A percentile compares a stretch with the other conserved stretches of the same genome.
These are phyloP conservation scores for Cyathus striatus DNA, from an alignment of 768 basidiomycete genomes.

Conservation along the genomic window DNA sequence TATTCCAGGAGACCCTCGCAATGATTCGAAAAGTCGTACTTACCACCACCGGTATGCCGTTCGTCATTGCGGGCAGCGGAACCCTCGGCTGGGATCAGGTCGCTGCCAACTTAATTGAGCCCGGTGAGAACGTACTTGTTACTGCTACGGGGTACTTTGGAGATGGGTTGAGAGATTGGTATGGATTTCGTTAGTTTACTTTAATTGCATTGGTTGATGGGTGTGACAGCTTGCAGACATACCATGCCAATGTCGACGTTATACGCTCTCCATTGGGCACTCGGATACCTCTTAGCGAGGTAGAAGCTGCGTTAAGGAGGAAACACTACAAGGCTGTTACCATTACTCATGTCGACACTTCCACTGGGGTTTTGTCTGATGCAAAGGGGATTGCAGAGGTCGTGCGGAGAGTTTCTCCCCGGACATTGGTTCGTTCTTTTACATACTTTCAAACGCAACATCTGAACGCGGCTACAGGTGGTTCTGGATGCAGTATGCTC, in stretches of 20 bases:
- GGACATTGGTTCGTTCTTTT: conserved; percentile 53
- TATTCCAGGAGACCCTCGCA: conserved; percentile 74
- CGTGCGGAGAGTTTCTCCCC: conserved; percentile 69
- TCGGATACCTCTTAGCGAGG: conserved; percentile 44
- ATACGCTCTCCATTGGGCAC: conserved; percentile 67
- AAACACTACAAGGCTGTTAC: conserved; percentile 80
- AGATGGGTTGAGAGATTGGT: conserved; percentile 79
- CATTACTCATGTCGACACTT: conserved; percentile 89
- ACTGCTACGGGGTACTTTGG: conserved; percentile 91
- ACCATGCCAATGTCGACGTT: conserved; percentile 76
- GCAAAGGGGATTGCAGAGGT: conserved; percentile 63
- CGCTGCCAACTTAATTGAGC: conserved; percentile 75
- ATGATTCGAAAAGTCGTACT: conserved; percentile 74
- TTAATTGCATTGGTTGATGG: not conserved
- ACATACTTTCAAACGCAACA: not conserved
- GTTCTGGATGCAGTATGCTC: conserved; percentile 87
- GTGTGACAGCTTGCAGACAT: conserved; percentile 55
- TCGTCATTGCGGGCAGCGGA: conserved; percentile 83
- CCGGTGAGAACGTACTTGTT: conserved; percentile 68
- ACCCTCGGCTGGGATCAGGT: conserved; percentile 94
- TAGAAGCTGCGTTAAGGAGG: conserved; percentile 57
- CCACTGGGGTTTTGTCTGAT: conserved; percentile 79
- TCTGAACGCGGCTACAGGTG: conserved; percentile 32
- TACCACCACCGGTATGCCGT: conserved; percentile 65
- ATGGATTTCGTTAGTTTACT: conserved; percentile 13